Base-by-base conservation (phyloP, 495 filamentous ascomycete species). In the Tuber microsphaerosporum region DNA sequence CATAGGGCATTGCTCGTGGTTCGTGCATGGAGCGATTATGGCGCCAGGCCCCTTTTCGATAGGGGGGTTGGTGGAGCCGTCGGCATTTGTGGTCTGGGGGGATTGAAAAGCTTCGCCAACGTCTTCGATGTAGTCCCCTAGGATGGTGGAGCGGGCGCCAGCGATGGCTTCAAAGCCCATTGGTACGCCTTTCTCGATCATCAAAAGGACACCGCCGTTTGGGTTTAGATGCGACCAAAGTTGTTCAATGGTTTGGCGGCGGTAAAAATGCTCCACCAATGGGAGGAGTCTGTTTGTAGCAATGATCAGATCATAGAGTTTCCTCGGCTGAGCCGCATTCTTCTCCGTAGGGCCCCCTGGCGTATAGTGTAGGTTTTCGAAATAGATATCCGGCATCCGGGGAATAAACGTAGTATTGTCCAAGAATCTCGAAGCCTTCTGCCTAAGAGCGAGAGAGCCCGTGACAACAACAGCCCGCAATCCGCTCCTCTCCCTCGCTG, bases 1-100 rank as follows among this genome's bases (percentile, higher is more conserved):
- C 90, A 99, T 94, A 0, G 95, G 95, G 80, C 95, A 99, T 73
- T 88, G 88, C 2, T 83, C 85, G 83, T 98, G 96, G 84, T 94
- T 97, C 1, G 95, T 99, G 84, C 95, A 99, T 0, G 95, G 95
- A 0, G 96, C 95, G 76, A 99, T 88, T 79, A 99, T 97, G 90
- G 94, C 94, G 77, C 94, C 95, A 1, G 87, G 84, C 77, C 95
- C 93, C 77, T 92, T 92, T 39, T 84, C 72, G 1, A 85, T 80
- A 34, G 84, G 83, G 5, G 82, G 77, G 22, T 86, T 84, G 10
- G 84, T 80, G 71, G 83, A 74, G 61, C 84, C 82, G 56, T 84
- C 86, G 68, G 85, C 85, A 61, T 86, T 83, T 42, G 84, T 85
- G 19, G 70, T 46, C n/a, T 73, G 51, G 22, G 84, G 83, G 46